Conservation (phyloP, 495 filamentous ascomycete species). For the Neurospora sp. region DNA sequence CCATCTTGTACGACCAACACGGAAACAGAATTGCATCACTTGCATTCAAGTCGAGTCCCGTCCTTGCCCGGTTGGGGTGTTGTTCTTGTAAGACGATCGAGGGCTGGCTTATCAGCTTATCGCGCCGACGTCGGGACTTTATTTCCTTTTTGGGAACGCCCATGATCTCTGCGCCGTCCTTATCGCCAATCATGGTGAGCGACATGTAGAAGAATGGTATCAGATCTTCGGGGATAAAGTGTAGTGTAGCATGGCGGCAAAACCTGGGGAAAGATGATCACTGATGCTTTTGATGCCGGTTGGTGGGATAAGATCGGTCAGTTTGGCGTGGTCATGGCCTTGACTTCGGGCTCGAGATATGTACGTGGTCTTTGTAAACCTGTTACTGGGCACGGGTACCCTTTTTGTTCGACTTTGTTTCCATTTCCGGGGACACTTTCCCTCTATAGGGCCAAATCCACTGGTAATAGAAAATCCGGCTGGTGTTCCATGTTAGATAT, state of each 20-base stretch:
- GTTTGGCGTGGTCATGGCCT: neutral
- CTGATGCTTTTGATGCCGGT: neutral
- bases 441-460: too few species aligned
- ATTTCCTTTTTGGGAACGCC: constrained; percentile 6
- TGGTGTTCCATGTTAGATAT: neutral
- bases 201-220: neutral
- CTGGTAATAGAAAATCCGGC: too few species aligned
- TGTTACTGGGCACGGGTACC: too few species aligned
- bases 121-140: constrained; percentile 7
- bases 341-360: neutral
- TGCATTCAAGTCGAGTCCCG: neutral
- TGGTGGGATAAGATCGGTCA: neutral
- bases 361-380: too few species aligned
- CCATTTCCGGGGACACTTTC: too few species aligned
- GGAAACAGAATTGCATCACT: neutral
- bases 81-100: neutral
- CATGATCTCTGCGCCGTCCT: neutral
- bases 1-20: neutral
- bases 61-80: neutral
- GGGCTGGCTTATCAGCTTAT: neutral
- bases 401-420: too few species aligned
- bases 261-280: neutral
- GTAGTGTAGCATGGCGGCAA: neutral
- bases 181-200: neutral
- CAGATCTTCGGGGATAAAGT: neutral